Base-by-base conservation (phyloP, 305 asterid genomes). In the Coffea humblotiana region DNA sequence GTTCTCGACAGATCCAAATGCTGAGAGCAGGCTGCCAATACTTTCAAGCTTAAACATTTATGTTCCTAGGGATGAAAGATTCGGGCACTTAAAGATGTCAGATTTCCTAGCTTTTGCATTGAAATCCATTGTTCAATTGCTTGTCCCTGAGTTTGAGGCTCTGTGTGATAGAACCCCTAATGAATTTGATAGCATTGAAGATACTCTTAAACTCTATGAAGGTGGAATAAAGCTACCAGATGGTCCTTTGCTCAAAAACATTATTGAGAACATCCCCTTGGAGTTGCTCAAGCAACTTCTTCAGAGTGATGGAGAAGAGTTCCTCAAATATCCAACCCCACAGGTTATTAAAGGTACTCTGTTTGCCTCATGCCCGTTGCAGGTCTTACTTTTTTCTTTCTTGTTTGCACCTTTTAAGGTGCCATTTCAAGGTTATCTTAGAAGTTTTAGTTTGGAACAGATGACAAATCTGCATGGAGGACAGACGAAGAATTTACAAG, bases 401-500 rank as follows among this genome's bases (percentile, higher is more conserved):
- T 7, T 9, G 37, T 54, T 23, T 6, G 35, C 51, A 45, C 60
- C 23, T 21, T 19, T n/a, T 3, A 37, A 61, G 48, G 32, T 69
- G 32, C 18, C 4, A 35, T 66, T 21, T 45, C 27, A 16, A 40
- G 8, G 7, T 63, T 19, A 47, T 48, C 37, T 51, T 12, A 2
- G 19, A 27, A 11, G 6, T 47, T 67, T 27, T 40, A 63, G 23
- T 47, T 43, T 68, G 70, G 74, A 77, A 71, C 83, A 87, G 90
- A 75, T 82, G 84, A 84, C 32, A 84, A 80, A 72, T 63, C 83
- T 43, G 88, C 88, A 2, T 87, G 90, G 90, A 82, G 90, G 52
- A 84, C 90, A 1, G 88, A 87, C 64, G 88, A 84, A 76, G 90
- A 87, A 76, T 84, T 87, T 78, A 85, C 85, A 58, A 82, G 90